Evolutionary conservation across 192 early-diverging fungal species (phyloP).

Genomic region (Thamnidium elegans): DNA sequence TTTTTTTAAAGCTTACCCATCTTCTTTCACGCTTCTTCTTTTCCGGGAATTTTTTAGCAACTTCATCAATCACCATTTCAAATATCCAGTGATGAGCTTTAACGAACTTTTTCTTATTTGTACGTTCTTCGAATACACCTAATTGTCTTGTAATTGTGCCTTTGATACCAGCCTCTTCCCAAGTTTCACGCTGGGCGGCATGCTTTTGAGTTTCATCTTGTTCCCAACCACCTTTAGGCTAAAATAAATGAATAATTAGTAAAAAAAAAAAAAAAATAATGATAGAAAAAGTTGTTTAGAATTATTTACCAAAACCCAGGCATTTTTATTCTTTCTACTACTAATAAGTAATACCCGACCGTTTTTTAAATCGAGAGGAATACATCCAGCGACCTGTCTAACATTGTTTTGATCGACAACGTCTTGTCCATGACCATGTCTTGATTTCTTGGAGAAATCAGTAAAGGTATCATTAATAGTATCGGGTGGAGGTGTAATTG

Average conservation of each 20-base stretch:
- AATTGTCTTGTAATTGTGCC: slow-evolving; percentile 45
- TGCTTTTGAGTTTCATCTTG: slow-evolving; percentile 54
- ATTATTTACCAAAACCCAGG: slow-evolving; percentile 53
- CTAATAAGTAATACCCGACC: slow-evolving; percentile 48
- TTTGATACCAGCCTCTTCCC: slow-evolving; percentile 60
- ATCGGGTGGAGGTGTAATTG: slow-evolving; percentile 18
- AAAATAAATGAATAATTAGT: not conserved
- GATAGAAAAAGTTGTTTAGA: not conserved
- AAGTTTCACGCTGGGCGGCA: slow-evolving; percentile 57
- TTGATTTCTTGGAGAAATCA: slow-evolving; percentile 25
- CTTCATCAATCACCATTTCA: slow-evolving; percentile 55
- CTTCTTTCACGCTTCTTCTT: slow-evolving; percentile 37
- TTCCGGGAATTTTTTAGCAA: slow-evolving; percentile 55
- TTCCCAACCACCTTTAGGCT: slow-evolving; percentile 67
- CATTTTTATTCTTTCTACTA: slow-evolving; percentile 44
- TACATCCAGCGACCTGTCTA: slow-evolving; percentile 48
- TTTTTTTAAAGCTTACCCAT: slow-evolving; percentile 27
- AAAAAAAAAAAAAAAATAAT: not conserved
- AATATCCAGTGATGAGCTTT: slow-evolving; percentile 46
- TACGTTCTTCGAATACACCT: slow-evolving; percentile 47
- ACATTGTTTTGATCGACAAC: slow-evolving; percentile 25
- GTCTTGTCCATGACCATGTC: slow-evolving; percentile 26
- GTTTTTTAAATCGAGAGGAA: slow-evolving; percentile 44
- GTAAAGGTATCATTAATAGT: slow-evolving; percentile 8
- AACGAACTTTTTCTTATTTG: slow-evolving; percentile 36